Base-by-base conservation (phyloP, 1,139 yeast genomes). In the Lipomyces yarrowii region DNA sequence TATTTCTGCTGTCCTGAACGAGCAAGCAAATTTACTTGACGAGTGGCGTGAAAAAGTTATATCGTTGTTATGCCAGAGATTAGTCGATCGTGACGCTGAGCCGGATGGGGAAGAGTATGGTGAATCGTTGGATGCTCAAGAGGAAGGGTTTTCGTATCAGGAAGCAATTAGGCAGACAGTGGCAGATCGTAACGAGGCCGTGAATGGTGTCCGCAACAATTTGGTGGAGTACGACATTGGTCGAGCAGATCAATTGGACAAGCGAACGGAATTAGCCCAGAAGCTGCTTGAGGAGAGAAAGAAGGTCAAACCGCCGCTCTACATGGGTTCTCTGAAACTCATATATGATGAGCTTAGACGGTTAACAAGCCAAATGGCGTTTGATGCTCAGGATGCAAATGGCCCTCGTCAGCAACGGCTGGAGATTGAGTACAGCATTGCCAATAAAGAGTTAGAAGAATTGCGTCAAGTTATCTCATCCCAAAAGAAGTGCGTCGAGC, bases 41-140 rank as follows among this genome's bases (percentile, higher is more conserved):
- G 76, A 75, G 5, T 85, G 92, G 86, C 76, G 87, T 67, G 74
- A 74, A 0, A 79, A 82, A 18, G 77, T 91, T 64, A 74, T 80
- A 11, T 73, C 73, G 0, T 77, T 87, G 18, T 80, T 87, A 68
- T 76, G 78, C 63, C 80, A 79, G 61, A 87, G 83, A 7, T 79
- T 86, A 51, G 79, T 79, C 46, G 82, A 80, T 56, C 75, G 74
- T 42, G 79, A 79, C 18, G 77, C 80, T 1, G 80, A 79, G 35
- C 87, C 89, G 1, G 86, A 86, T 67, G 96, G 96, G 23, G 90
- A 86, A 64, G 98, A 92, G 72, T 94, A 92, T 75, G 87, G 86
- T 33, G 84, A 83, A 18, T 87, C 96, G 0, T 80, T 93, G 61
- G 85, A 85, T 56, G 87, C 85, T 59, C 98, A 93, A 76, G 96